phyloP scores from a whole-genome alignment of 371 early-diverging fungal species.

The Apophysomyces elegans region DNA sequence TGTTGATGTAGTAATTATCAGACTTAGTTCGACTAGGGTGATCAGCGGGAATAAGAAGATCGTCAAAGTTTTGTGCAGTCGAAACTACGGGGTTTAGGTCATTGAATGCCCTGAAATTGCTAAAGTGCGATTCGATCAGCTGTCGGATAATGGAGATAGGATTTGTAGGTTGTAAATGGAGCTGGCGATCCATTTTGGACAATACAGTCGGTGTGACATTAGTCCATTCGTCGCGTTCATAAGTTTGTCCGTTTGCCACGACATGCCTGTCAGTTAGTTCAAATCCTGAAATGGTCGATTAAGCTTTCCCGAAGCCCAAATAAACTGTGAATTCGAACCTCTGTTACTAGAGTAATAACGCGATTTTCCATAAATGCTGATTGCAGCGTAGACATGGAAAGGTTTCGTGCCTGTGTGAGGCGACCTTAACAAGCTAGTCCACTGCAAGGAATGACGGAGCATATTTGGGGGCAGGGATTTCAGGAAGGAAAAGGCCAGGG shows the following conservation, averaged over 20 bases:
- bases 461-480: background rate
- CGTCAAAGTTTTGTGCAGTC: conserved; percentile 90
- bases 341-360: background rate
- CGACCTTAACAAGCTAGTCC: conserved; percentile 4
- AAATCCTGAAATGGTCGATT: conserved; percentile 17
- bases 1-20: conserved; percentile 95
- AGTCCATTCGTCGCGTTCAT: conserved; percentile 72
- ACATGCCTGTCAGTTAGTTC: conserved; percentile 31
- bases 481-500: background rate
- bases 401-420: background rate
- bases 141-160: conserved; percentile 87
- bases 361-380: background rate
- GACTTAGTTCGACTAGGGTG: conserved; percentile 84
- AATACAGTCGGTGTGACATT: conserved; percentile 84
- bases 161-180: conserved; percentile 84
- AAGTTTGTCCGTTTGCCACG: conserved; percentile 54
- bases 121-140: conserved; percentile 77
- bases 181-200: conserved; percentile 73
- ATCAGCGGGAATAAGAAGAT: conserved; percentile 78
- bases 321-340: background rate
- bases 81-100: conserved; percentile 81
- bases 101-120: conserved; percentile 68
- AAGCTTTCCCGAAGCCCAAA: background rate
- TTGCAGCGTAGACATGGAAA: background rate
- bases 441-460: conserved; percentile 7